Evolutionary conservation across 768 basidiomycete genomes (phyloP), one percentile per base, ranked within the genome.

Genomic region (Lanmaoa rubissima): DNA sequence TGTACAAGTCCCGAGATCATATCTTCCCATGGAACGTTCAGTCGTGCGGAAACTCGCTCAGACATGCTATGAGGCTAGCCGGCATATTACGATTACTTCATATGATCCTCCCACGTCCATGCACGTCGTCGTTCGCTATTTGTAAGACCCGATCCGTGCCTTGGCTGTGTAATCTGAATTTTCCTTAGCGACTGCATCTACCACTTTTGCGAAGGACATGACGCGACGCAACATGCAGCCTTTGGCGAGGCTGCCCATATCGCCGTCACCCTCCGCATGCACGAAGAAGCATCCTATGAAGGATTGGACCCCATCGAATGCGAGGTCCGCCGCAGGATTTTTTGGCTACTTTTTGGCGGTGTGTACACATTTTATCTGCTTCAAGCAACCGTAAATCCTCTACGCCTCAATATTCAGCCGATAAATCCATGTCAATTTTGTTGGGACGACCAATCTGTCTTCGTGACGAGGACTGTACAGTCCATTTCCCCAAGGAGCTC

Each of bases 281-380:
- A 94, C 68, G 92, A 92, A 73, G 92, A 93, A 73, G 80, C 82
- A 1, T 87, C 88, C 19, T 93, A 94, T 67, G 86, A 90, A 53
- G 83, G 82, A 11, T 79, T 93, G 55, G 88, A 92, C 70, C 90
- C 92, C 36, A 87, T 95, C 59, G 92, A 95, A 76, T 87, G 86
- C 59, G 90, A 94, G 72, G 82, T 94, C 16, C 78, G 92, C n/a
- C 81, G 93, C 52, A 79, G 94, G 54, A 83, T 84, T 32, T 96
- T 95, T 74, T 95, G 92, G 91, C 75, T 96, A 13, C 80, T 94
- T 38, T 94, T 94, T 66, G 91, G 89, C 69, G 93, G 90, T 90
- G 67, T 48, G 82, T 75, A 26, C 24, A 12, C 48, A 44, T 53
- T 26, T 7, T 44, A n/a, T 53, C 38, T 47, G 19, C 28, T 49